These are phyloP conservation scores for Escallonia herrerae DNA, from an alignment of 129 eudicot genomes.

Conservation along the genomic window DNA sequence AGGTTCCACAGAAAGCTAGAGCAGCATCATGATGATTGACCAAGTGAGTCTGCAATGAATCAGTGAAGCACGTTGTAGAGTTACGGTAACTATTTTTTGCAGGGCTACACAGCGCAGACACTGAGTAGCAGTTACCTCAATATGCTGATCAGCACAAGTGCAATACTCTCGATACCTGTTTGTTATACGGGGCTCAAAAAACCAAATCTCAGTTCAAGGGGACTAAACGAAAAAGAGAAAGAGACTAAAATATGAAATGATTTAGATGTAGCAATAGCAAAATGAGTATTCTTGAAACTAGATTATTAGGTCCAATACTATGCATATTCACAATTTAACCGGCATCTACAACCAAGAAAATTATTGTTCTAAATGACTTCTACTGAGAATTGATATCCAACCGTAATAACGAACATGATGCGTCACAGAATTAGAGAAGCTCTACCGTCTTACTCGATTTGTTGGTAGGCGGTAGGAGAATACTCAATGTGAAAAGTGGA, in stretches of 20 bases:
- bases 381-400: background rate
- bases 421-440: too few species aligned
- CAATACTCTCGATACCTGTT: constrained; percentile 12
- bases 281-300: background rate
- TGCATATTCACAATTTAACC: background rate
- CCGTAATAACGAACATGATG: background rate
- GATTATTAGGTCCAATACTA: too few species aligned
- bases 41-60: too few species aligned
- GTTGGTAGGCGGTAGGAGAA: too few species aligned
- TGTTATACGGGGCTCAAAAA: background rate
- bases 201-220: background rate
- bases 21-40: background rate
- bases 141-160: background rate
- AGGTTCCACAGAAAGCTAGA: background rate
- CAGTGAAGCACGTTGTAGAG: too few species aligned
- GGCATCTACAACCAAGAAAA: background rate
- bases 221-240: background rate
- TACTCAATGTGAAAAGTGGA: too few species aligned
- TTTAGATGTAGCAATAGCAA: background rate
- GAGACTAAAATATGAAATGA: background rate
- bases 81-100: too few species aligned
- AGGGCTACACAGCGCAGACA: too few species aligned
- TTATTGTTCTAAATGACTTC: background rate
- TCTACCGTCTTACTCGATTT: too few species aligned
- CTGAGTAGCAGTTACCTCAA: too few species aligned